These are phyloP conservation scores for Podospora anserina DNA, from an alignment of 495 filamentous ascomycete species.

Conservation along the genomic window DNA sequence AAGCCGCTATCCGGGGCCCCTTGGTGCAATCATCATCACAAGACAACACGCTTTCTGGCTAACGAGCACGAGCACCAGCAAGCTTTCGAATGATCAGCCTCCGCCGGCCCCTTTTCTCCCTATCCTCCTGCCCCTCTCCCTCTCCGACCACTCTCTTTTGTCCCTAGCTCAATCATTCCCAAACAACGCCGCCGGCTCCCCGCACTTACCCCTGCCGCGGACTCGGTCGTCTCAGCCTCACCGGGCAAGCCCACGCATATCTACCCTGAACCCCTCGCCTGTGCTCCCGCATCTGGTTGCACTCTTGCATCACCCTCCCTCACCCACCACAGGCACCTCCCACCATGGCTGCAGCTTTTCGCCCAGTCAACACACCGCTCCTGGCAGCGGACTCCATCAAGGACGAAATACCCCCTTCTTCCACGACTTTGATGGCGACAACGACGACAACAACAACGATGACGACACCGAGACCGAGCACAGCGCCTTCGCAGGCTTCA, in stretches of 20 bases:
- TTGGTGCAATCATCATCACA: constrained; percentile 20
- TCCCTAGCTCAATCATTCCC: constrained; percentile 33
- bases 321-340: constrained; percentile 7
- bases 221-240: constrained; percentile 37
- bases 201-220: constrained; percentile 36
- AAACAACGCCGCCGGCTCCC: constrained; percentile 30
- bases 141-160: constrained; percentile 28
- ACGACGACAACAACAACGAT: constrained; percentile 52
- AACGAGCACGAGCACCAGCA: constrained; percentile 2
- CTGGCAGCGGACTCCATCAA: constrained; percentile 44
- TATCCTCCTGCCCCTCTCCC: constrained; percentile 14
- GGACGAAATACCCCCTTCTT: constrained; percentile 37
- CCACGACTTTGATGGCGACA: constrained; percentile 26
- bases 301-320: constrained; percentile 21
- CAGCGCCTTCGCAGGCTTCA: constrained; percentile 43
- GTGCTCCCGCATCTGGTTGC: constrained; percentile 15
- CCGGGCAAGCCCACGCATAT: constrained; percentile 32
- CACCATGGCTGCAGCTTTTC: constrained; percentile 57
- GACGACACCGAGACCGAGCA: constrained; percentile 56
- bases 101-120: constrained; percentile 8
- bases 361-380: constrained; percentile 73
- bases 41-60: constrained; percentile 17
- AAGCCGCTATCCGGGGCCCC: constrained; percentile 1
- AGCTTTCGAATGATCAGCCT: constrained; percentile 19
- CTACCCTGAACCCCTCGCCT: constrained; percentile 24